A percentile compares a stretch with the other conserved stretches of the same genome.
Evolutionary conservation across 75 land plant species (phyloP).

Genomic region (Selaginella moellendorffii): DNA sequence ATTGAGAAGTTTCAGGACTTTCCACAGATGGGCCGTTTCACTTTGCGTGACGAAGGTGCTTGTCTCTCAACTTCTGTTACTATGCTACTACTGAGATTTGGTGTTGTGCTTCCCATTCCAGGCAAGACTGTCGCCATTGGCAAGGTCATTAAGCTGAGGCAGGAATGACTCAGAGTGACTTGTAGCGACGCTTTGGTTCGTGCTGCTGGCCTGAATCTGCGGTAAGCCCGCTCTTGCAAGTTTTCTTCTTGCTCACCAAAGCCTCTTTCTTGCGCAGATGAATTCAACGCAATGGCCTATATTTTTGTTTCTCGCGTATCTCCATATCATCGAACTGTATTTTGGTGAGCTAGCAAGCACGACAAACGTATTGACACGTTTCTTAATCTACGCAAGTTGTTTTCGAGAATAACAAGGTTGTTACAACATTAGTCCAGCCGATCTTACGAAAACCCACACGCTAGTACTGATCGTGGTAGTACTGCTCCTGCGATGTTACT

Average conservation of each 20-base stretch:
- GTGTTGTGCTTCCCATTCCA: constrained; percentile 13
- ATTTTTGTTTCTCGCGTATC: background rate
- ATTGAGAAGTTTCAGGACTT: constrained; percentile 77
- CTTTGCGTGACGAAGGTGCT: constrained; percentile 91
- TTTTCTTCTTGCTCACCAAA: background rate
- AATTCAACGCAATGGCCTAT: background rate
- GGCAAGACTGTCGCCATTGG: constrained; percentile 78
- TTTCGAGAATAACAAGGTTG: no score
- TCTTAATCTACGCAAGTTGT: no score
- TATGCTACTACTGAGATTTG: background rate
- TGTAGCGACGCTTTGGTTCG: background rate
- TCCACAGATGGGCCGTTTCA: constrained; percentile 93
- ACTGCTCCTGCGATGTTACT: background rate
- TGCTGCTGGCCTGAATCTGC: constrained; percentile 1
- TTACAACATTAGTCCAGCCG: no score
- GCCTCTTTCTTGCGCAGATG: background rate
- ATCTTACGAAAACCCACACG: no score
- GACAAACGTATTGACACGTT: background rate
- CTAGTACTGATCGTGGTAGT: background rate
- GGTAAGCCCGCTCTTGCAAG: background rate
- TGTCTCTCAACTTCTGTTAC: background rate
- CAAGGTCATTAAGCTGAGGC: constrained; percentile 31
- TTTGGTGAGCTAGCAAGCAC: background rate
- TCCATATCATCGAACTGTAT: background rate
- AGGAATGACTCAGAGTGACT: background rate